Base-by-base conservation (phyloP, 1,284 basidiomycete genomes). In the Pseudozyma pruni region DNA sequence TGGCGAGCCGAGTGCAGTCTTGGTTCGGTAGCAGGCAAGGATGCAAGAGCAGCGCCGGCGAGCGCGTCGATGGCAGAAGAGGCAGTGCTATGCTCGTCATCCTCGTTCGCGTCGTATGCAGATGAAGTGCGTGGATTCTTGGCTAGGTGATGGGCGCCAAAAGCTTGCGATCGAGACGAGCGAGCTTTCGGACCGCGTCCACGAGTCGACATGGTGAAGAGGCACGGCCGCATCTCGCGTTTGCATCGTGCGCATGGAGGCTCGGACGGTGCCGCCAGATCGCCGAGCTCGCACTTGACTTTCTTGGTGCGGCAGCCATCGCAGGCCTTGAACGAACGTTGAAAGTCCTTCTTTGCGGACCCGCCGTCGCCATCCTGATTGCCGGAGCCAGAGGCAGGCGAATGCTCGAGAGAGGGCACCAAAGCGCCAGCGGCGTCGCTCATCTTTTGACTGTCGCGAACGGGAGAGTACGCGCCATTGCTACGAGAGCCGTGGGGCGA, bases 131-230 rank as follows among this genome's bases (percentile, higher is more conserved):
- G 47, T 11, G 68, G 57, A 11, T 52, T 57, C 48, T 71, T 71
- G n/a, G 62, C 68, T 1, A 71, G 51, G 17, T 71, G 68, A 14
- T 71, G 68, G 2, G 62, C 68, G 6, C 68, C 68, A 19, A 71
- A 66, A 1, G 62, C 62, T 14, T 71, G 68, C 4, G 68, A 60
- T 14, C 68, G 62, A 25, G 59, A 59, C 3, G 69, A 72, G 35
- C 69, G 69, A 6, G 59, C 52, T 43, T 72, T 72, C 23, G 63
- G 54, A 16, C 63, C 59, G 8, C 69, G 54, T 31, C 69, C 69
- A 13, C 69, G 50, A 8, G 69, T 72, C 27, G 69, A 72, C 69
- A 67, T 72, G 47, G 69, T 72, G 45, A 72, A 72, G 47, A 67
- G 51, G 38, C 69, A 72, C 8, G 61, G 63, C 2, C 63, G 50